Base-by-base conservation (phyloP, 352 stramenopile genomes). In the Globisporangium orthogonon region DNA sequence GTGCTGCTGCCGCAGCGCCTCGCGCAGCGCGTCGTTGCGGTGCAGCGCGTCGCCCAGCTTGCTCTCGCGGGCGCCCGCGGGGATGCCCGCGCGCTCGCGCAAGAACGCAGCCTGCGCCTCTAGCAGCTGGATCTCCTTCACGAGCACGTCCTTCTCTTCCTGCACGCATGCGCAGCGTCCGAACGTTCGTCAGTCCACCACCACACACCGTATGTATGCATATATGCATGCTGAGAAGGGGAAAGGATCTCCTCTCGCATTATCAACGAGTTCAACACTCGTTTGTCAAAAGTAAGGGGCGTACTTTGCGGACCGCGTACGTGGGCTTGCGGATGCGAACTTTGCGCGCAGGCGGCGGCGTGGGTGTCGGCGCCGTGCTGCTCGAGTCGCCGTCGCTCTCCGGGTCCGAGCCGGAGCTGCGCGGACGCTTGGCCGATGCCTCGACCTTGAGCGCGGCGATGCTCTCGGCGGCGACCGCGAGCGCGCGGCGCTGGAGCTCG, bases 71-170 rank as follows among this genome's bases (percentile, higher is more conserved):
- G 43, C 18, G 18, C 31, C 30, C 46, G 72, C 66, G 1, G 72
- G 61, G 46, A 75, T 69, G 52, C 67, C 52, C 54, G 72, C 47
- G 63, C 67, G 37, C 60, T 58, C 29, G 58, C 49, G 60, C 13
- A 82, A 30, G 5, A 53, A 60, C 47, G 65, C 39, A 6, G 74
- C 52, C n/a, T 77, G 66, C n/a, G 60, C 58, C 33, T 74, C 58
- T 0, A 82, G 59, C 35, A 60, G 41, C 29, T 65, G 55, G 33
- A 78, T 44, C 31, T 82, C 65, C 23, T 64, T 62, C 49, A 70
- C 46, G 37, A 82, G 61, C 63, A 75, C 52, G 10, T 71, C 70
- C 56, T 78, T 78, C 62, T 77, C 76, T 62, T 82, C 73, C 67
- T 70, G 35, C 7, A 13, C 28, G 10, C 52, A 48, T 46, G 17